Evolutionary conservation across 768 basidiomycete species (phyloP), one percentile per base, ranked within the genome.

Genomic region (Hericium erinaceus): DNA sequence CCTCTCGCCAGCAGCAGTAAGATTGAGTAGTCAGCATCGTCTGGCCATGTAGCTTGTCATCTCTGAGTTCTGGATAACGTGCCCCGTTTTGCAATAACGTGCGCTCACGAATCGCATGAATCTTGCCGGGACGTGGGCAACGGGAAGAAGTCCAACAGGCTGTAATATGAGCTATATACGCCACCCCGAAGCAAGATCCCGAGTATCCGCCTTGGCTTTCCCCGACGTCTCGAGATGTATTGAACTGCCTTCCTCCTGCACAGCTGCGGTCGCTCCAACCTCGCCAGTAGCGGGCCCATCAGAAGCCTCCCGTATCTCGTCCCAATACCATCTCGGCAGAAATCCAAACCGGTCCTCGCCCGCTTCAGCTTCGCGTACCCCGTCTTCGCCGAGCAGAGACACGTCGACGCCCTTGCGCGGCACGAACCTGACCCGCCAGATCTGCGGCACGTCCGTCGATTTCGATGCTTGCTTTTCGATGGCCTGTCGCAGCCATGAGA

Each of bases 331-430:
- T 60, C 69, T 74, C 10, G 90, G 90, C 41, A 92, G 65, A 63
- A 92, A 87, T n/a, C 91, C 90, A 20, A 89, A 77, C 52, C 90
- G 73, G 54, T 88, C 85, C 68, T 90, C 88, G 4, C 80, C 82
- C 22, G 73, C 79, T 58, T 72, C 72, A 1, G 89, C 86, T 16
- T 87, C 87, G 48, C 70, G 73, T 33, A 82, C 70, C 10, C 74
- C 82, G 50, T 64, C 68, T 4, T 70, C 67, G 58, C 79, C 79
- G 39, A 93, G 73, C 50, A 70, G 64, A 48, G 64, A 64, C 46
- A 84, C 65, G n/a, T 67, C 73, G n/a, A 84, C 72, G 2, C 89
- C 89, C 41, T 67, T 67, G 39, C 75, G 72, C 60, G 89, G 88
- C 3, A 67, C 68, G 61, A 92, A 89, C 48, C 67, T 77, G 28